Evolutionary conservation across 148 eudicot genomes (phyloP), one percentile per base, ranked within the genome.

Genomic region (Dianthus caryophyllus): DNA sequence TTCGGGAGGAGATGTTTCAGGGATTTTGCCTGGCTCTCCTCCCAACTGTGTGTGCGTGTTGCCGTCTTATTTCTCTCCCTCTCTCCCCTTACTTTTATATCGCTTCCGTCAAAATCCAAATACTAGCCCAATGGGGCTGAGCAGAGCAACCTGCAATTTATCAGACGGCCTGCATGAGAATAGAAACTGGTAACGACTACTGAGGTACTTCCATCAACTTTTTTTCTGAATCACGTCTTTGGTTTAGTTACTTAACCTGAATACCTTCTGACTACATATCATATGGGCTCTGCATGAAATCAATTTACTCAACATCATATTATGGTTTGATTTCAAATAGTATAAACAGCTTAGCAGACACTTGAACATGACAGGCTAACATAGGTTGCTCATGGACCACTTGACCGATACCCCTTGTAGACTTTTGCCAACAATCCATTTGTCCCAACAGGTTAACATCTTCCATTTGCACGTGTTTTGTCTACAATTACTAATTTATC

Each of bases 1-100:
- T 52, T n/a, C n/a, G n/a, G n/a, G n/a, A n/a, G 84, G 89, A 80
- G 88, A 81, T 74, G 92, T 87, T 31, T 82, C 79, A 87, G 87
- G 87, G 75, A 36, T 72, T 71, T 78, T 64, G 74, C 78, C 88
- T 78, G 85, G 82, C 87, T 79, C 85, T 81, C 87, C 75, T 67
- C 61, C 64, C 73, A 20, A 20, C 25, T 29, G 57, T 50, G 14
- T 62, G 70, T 55, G 38, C 66, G 18, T 21, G 30, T 22, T 11
- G 29, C 50, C 8, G 20, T 25, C n/a, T 65, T 21, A 6, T 15
- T 16, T 3, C n/a, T 12, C 11, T 30, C 31, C 41, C 66, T 18
- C 27, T 46, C 49, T 30, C 11, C 1, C 26, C 15, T 17, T 9
- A 1, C n/a, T 7, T 12, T 25, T 21, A 20, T 43, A 14, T 11